phyloP scores from a whole-genome alignment of 192 early-diverging fungal genomes.

The Kickxella alabastrina region DNA sequence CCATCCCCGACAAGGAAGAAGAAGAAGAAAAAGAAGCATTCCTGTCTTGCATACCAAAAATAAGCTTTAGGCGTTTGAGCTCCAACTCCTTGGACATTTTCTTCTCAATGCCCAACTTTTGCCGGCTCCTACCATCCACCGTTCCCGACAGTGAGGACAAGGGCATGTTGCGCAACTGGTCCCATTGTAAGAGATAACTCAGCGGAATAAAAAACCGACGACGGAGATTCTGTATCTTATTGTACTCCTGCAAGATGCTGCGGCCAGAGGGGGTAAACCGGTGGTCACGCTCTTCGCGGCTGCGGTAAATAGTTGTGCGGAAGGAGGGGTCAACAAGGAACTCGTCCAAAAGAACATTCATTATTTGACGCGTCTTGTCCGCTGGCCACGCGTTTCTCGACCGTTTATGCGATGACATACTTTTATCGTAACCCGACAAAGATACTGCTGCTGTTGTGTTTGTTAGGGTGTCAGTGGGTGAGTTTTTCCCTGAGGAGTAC shows the following conservation, averaged over 20 bases:
- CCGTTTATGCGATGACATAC: conserved; percentile 33
- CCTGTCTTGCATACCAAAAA: conserved; percentile 19
- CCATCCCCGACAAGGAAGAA: background rate
- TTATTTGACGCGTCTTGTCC: conserved; percentile 42
- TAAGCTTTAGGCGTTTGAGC: conserved; percentile 30
- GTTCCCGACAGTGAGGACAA: too few relatives aligned
- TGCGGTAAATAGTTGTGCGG: conserved; percentile 48
- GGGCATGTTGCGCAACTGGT: conserved; percentile 19
- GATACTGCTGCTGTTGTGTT: too few relatives aligned
- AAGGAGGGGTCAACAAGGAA: conserved; percentile 30
- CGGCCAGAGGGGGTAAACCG: conserved; percentile 32
- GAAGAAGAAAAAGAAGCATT: background rate
- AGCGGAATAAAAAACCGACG: conserved; percentile 47
- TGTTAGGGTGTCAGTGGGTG: conserved; percentile 3
- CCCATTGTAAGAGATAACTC: conserved; percentile 46
- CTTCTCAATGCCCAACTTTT: conserved; percentile 31
- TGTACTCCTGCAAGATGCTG: conserved; percentile 44
- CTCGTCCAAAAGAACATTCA: conserved; percentile 46
- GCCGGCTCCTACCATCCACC: background rate
- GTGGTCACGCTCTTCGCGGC: conserved; percentile 46
- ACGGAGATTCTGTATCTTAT: conserved; percentile 46
- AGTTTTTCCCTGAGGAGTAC: too few relatives aligned
- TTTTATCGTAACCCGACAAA: too few relatives aligned
- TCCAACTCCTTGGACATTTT: conserved; percentile 45
- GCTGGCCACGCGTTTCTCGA: conserved; percentile 45